Conservation (phyloP, 164 flowering plant species). For the Buxus sempervirens region DNA sequence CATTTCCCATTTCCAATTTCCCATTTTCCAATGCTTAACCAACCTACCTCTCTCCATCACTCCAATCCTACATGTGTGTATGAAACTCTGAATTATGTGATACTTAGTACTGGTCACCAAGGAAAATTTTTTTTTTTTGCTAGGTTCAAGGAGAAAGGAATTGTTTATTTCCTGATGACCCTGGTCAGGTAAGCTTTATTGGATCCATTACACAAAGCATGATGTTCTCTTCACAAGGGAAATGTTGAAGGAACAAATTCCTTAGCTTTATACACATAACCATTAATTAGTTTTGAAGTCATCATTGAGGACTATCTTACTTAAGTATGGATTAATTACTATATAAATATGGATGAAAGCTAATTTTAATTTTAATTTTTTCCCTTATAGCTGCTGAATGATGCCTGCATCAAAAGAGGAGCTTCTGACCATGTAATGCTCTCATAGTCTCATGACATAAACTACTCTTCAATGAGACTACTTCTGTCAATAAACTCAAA, state of each 20-base stretch:
- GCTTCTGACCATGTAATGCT: slow-evolving; percentile 38
- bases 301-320: slow-evolving; percentile 1
- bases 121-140: not conserved
- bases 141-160: slow-evolving; percentile 73
- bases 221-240: slow-evolving; percentile 7
- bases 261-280: slow-evolving; percentile 29
- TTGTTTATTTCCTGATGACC: slow-evolving; percentile 81
- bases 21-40: not conserved
- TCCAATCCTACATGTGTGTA: slow-evolving; percentile 3
- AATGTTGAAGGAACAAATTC: slow-evolving; percentile 24
- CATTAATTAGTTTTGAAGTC: slow-evolving; percentile 7
- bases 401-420: slow-evolving; percentile 56
- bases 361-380: slow-evolving; percentile 11
- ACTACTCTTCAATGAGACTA: not conserved
- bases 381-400: slow-evolving; percentile 54
- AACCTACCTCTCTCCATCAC: slow-evolving; percentile 17
- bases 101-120: slow-evolving; percentile 20
- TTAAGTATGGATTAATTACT: slow-evolving; percentile 14
- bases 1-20: slow-evolving; percentile 11
- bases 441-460: not conserved
- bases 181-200: slow-evolving; percentile 85
- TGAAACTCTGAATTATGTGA: not conserved
- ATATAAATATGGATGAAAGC: not conserved
- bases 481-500: not conserved
- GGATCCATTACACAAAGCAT: slow-evolving; percentile 49